Percentiles rank a stretch among this genome's conserved stretches.
phyloP scores from a whole-genome alignment of 176 grass and related monocot species.

The Calamus simplicifolius region DNA sequence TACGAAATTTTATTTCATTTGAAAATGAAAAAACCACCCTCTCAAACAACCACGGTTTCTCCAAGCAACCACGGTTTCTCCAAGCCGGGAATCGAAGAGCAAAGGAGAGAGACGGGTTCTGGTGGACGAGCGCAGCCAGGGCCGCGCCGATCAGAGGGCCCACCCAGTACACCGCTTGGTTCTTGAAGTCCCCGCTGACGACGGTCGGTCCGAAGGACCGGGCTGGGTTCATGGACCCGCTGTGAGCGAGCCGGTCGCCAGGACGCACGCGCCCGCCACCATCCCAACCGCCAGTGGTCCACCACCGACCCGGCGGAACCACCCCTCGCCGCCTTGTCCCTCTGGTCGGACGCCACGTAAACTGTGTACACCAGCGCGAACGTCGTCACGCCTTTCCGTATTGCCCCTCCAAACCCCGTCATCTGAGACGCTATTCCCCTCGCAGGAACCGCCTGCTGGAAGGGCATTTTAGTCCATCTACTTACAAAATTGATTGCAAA shows the following conservation, averaged over 20 bases:
- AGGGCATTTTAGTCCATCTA: no score
- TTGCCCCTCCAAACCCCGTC: no score
- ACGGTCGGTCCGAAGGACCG: constrained; percentile 72
- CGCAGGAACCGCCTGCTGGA: no score
- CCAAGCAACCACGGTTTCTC: constrained; percentile 28
- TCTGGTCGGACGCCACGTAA: no score
- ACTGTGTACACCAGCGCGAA: no score
- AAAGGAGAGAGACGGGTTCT: constrained; percentile 22
- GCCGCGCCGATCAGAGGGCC: constrained; percentile 66
- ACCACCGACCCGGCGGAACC: constrained; percentile 15
- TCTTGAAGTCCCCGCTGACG: constrained; percentile 54
- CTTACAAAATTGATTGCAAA: no score
- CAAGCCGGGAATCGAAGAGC: constrained; percentile 15
- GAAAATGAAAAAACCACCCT: no score
- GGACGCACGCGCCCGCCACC: constrained; percentile 41
- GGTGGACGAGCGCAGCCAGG: constrained; percentile 53
- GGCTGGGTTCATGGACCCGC: constrained; percentile 94
- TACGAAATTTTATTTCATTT: no score
- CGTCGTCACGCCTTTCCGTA: no score
- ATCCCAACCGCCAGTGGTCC: constrained; percentile 43
- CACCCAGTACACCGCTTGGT: constrained; percentile 82
- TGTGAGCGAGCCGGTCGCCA: constrained; percentile 52
- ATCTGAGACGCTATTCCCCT: no score
- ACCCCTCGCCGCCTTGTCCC: no score
- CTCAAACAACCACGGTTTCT: constrained; percentile 35